Base-by-base conservation (phyloP, 768 basidiomycete species). In the Xerocomellus intermedius region DNA sequence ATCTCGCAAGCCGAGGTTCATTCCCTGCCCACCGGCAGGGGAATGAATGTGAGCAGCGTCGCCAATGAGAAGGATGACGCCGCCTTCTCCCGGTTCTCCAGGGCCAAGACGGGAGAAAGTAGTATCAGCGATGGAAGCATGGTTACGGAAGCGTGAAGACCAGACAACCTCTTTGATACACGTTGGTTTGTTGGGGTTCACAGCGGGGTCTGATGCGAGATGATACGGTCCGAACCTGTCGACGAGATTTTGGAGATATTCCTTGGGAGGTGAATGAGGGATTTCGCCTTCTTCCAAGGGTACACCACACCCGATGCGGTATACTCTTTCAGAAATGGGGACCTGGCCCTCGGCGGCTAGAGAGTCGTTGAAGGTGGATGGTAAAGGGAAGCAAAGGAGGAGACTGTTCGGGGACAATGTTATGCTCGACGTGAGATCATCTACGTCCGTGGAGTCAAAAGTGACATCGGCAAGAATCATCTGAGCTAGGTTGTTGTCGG, bases 1-100 rank as follows among this genome's bases (percentile, higher is more conserved):
- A 55, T 83, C 82, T 16, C 81, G 74, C n/a, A 83, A 66, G 6
- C 82, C 79, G n/a, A 83, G 74, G 56, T 82, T 82, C 81, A 83
- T 79, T 12, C 82, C 82, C 50, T 82, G 81, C 1, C 82, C 82
- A 2, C 82, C 82, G 7, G 75, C 71, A 22, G 81, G 82, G 0
- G 81, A 78, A 53, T 82, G 82, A 43, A 82, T 76, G n/a, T 79
- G 73, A 32, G 82, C 82, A 5, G 82, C 79, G 58, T 80, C 78
- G 5, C 78, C 78, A 8, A 77, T 39, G 36, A 80, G 59, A 38
- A 70, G 16, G 50, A 69, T 41, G 7, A 42, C 55, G 0, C 58
- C 64, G 2, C 67, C 69, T 22, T 52, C 52, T 13, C 8, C 43
- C 6, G 48, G 16, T 9, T 46, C 57, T 16, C 36, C 48, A 4